Evolutionary conservation across 345 rosid species (phyloP), one percentile per base, ranked within the genome.

Genomic region (Linum lewisii): DNA sequence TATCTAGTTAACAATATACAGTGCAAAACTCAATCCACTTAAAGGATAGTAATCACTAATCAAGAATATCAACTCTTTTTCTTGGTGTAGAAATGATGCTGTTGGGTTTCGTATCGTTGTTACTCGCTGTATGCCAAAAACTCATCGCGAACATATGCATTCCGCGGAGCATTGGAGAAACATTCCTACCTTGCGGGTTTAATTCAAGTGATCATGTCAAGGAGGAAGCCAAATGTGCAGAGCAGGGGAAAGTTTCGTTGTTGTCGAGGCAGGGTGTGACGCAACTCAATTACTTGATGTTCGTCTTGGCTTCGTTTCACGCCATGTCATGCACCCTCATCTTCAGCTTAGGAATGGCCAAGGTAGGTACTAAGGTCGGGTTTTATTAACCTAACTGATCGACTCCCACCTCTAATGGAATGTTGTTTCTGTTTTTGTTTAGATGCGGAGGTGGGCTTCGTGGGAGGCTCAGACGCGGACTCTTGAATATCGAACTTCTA

Each of bases 31-130:
- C 20, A 15, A 21, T 6, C 47, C 47, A n/a, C 47, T 47, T 18
- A 1, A 9, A 2, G 18, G 11, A 10, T 15, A 6, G 22, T 7
- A 21, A 3, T 18, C 11, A 21, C 22, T 18, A 20, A 11, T 18
- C 22, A 18, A 52, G 22, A 18, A 7, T 11, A 3, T 52, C n/a
- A 11, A 2, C 20, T 52, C 4, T 45, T 20, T 54, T 15, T 21
- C 0, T 26, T 0, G 14, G 0, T 70, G 54, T 63, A 90, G 97
- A 83, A 55, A 67, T 90, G 78, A 80, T 83, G 95, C 66, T 83
- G 23, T 24, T 87, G 78, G 97, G 97, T 50, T 90, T 90, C 80
- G 75, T 83, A 59, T 87, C 97, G 9, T 62, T 90, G 79, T 66
- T 87, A 52, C 72, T 90, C 22, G 80, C 87, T 3, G 68, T 71